These are phyloP conservation scores for Anastatica hierochuntica DNA, from an alignment of 345 rosid genomes.

Conservation along the genomic window DNA sequence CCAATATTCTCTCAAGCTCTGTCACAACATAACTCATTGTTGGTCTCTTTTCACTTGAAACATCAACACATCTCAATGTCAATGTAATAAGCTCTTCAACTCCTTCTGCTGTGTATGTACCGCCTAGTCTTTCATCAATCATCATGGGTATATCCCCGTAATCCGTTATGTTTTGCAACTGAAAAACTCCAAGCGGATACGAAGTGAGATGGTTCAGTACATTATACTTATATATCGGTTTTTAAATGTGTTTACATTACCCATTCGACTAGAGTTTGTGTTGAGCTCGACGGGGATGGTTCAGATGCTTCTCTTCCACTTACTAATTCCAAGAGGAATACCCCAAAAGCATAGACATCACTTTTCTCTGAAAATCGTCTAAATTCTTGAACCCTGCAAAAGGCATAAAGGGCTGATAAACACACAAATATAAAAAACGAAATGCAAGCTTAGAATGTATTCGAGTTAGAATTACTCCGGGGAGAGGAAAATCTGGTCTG, in stretches of 20 bases:
- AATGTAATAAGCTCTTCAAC: constrained; percentile 64
- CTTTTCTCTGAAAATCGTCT: constrained; percentile 82
- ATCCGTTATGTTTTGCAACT: constrained; percentile 57
- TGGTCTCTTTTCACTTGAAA: constrained; percentile 78
- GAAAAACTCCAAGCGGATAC: constrained; percentile 5
- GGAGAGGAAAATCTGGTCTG: constrained; percentile 77
- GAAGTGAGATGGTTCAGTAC: constrained; percentile 10
- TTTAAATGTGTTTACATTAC: constrained; percentile 34
- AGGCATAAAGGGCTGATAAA: constrained; percentile 1
- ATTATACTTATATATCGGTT: neutral
- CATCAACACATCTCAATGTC: constrained; percentile 46
- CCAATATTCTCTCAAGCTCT: constrained; percentile 68
- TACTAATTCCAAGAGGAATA: constrained; percentile 78
- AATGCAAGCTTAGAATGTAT: neutral
- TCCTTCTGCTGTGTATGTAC: constrained; percentile 67
- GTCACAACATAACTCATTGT: constrained; percentile 55
- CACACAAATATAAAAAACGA: neutral
- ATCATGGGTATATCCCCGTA: constrained; percentile 37
- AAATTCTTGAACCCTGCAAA: constrained; percentile 72
- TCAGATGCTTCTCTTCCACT: constrained; percentile 68
- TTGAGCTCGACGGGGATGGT: constrained; percentile 40
- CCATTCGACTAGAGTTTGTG: constrained; percentile 64
- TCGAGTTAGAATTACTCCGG: constrained; percentile 49
- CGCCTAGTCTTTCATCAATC: constrained; percentile 59
- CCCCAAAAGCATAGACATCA: constrained; percentile 84